Evolutionary conservation across 208 protist genomes (phyloP).

Genomic region (Wallacemonas sp.): DNA sequence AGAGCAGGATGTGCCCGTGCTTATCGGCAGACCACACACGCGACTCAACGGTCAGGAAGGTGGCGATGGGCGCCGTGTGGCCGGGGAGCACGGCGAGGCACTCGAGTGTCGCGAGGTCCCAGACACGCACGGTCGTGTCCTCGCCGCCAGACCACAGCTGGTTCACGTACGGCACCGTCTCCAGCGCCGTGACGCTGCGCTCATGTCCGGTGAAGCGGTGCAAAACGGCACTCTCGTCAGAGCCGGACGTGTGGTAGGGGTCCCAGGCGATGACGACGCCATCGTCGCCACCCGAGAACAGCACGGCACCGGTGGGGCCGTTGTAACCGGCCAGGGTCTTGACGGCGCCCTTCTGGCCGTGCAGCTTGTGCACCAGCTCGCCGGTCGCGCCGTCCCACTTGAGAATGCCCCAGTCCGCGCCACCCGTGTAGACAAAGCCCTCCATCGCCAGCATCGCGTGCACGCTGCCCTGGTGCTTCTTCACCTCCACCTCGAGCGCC

Average conservation of each 20-base stretch:
- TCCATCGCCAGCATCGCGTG: slow-evolving; percentile 44
- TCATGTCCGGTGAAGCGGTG: slow-evolving; percentile 67
- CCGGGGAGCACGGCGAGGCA: slow-evolving; percentile 47
- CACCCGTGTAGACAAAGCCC: slow-evolving; percentile 74
- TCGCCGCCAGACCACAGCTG: slow-evolving; percentile 85
- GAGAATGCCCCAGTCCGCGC: slow-evolving; percentile 74
- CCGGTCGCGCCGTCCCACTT: slow-evolving; percentile 52
- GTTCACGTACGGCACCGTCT: slow-evolving; percentile 52
- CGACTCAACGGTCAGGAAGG: slow-evolving; percentile 52
- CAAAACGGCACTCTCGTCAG: slow-evolving; percentile 29
- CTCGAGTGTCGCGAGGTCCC: slow-evolving; percentile 65
- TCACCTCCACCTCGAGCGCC: slow-evolving; percentile 38
- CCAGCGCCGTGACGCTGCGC: slow-evolving; percentile 42
- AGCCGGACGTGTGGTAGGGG: slow-evolving; percentile 38
- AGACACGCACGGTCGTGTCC: slow-evolving; percentile 82
- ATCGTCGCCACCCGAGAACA: slow-evolving; percentile 87
- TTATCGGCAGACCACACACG: slow-evolving; percentile 89
- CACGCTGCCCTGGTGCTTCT: slow-evolving; percentile 35
- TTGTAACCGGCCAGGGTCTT: slow-evolving; percentile 55
- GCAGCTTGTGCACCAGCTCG: slow-evolving; percentile 47
- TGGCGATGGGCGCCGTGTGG: slow-evolving; percentile 71
- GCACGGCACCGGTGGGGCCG: slow-evolving; percentile 56
- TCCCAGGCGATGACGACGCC: slow-evolving; percentile 80
- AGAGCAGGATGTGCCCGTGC: slow-evolving; percentile 76
- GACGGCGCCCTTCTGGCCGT: slow-evolving; percentile 70